phyloP scores from a whole-genome alignment of 768 basidiomycete species.

The Rhizopogon vulgaris region DNA sequence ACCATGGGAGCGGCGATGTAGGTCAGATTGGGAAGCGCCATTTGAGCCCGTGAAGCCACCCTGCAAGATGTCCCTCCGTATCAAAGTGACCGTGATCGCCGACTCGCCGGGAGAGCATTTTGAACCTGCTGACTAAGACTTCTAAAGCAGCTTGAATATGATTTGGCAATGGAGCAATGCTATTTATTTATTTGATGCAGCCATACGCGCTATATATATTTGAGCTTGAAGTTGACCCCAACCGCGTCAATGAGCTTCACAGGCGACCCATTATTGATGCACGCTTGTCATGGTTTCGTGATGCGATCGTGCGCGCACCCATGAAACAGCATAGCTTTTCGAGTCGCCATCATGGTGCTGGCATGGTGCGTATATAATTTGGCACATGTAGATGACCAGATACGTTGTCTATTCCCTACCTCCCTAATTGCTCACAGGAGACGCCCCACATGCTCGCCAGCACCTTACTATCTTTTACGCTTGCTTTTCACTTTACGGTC shows the following conservation, averaged over 20 bases:
- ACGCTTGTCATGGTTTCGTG: not conserved
- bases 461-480: not conserved
- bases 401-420: not conserved
- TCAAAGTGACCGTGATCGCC: too few species aligned
- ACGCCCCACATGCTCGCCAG: not conserved
- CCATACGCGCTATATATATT: too few species aligned
- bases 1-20: conserved; percentile 72
- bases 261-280: not conserved
- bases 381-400: not conserved
- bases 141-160: too few species aligned
- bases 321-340: too few species aligned
- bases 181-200: too few species aligned
- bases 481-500: conserved; percentile 12
- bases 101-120: too few species aligned
- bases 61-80: too few species aligned
- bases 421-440: not conserved
- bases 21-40: conserved; percentile 16
- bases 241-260: too few species aligned
- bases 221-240: too few species aligned
- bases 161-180: too few species aligned
- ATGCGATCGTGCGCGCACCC: not conserved
- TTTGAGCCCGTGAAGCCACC: not conserved
- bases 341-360: too few species aligned
- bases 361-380: too few species aligned
- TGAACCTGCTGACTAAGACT: not conserved